phyloP scores from a whole-genome alignment of 306 rosid genomes.

The Mucuna pruriens region DNA sequence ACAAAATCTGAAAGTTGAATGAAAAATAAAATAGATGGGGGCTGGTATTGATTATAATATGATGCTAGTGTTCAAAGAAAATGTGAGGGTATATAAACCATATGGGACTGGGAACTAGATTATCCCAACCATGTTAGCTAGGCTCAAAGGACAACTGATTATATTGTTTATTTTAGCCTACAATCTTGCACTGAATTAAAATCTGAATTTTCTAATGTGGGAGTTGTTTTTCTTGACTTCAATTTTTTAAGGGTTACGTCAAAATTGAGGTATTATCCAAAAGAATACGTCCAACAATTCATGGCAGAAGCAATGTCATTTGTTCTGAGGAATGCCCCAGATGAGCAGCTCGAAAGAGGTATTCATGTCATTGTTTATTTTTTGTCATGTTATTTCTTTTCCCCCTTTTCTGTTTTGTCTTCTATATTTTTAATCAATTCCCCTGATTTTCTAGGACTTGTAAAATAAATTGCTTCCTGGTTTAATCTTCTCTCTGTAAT shows the following conservation, averaged over 20 bases:
- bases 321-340: slow-evolving; percentile 78
- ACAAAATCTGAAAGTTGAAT: background rate
- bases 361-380: slow-evolving; percentile 30
- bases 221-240: slow-evolving; percentile 35
- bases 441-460: background rate
- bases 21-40: slow-evolving; percentile 10
- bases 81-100: background rate
- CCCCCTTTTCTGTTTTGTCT: background rate
- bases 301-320: slow-evolving; percentile 88
- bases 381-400: background rate
- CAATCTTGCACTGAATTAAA: background rate
- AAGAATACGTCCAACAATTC: slow-evolving; percentile 75
- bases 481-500: background rate
- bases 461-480: background rate
- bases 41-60: background rate
- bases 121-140: background rate
- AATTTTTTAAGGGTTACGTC: slow-evolving; percentile 63
- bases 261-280: slow-evolving; percentile 77
- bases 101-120: slow-evolving; percentile 22
- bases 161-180: slow-evolving; percentile 22
- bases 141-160: background rate
- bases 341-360: slow-evolving; percentile 81
- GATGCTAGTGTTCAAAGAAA: background rate
- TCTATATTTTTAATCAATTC: background rate
- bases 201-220: slow-evolving; percentile 19